A percentile compares a stretch with the other conserved stretches of the same genome.
phyloP scores from a whole-genome alignment of 306 rosid species.

The Glycine soja region DNA sequence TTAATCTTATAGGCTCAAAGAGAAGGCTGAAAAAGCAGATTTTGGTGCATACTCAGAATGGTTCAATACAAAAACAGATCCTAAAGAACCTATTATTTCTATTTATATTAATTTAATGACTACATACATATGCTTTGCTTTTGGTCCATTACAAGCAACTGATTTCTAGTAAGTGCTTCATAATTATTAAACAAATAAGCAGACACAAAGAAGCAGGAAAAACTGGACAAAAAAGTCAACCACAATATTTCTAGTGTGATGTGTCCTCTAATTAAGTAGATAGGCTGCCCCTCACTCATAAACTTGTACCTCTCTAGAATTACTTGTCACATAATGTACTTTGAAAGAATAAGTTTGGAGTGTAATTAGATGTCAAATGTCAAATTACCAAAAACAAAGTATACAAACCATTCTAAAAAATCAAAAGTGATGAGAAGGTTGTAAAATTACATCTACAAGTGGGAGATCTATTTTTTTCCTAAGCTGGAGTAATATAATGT shows the following conservation, averaged over 20 bases:
- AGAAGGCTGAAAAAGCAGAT: too few species aligned
- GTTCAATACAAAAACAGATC: neutral
- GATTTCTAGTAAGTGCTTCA: conserved; percentile 1
- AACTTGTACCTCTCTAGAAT: neutral
- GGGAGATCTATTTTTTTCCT: neutral
- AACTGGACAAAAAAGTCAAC: neutral
- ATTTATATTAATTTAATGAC: neutral
- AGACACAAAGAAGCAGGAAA: neutral
- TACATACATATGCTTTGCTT: neutral
- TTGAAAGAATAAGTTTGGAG: neutral
- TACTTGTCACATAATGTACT: neutral
- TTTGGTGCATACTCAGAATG: neutral
- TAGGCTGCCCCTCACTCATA: neutral
- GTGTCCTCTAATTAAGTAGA: conserved; percentile 7
- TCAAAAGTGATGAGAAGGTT: neutral
- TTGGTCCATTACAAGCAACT: conserved; percentile 7
- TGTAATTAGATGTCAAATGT: neutral
- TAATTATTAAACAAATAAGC: conserved; percentile 3
- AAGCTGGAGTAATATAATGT: neutral
- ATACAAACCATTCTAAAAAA: neutral
- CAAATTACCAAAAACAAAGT: conserved; percentile 11
- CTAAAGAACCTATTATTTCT: neutral
- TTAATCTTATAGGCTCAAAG: too few species aligned
- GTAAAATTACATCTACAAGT: conserved; percentile 10
- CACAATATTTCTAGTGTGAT: neutral